Evolutionary conservation across 306 rosid genomes (phyloP).

Genomic region (Glycyrrhiza uralensis): DNA sequence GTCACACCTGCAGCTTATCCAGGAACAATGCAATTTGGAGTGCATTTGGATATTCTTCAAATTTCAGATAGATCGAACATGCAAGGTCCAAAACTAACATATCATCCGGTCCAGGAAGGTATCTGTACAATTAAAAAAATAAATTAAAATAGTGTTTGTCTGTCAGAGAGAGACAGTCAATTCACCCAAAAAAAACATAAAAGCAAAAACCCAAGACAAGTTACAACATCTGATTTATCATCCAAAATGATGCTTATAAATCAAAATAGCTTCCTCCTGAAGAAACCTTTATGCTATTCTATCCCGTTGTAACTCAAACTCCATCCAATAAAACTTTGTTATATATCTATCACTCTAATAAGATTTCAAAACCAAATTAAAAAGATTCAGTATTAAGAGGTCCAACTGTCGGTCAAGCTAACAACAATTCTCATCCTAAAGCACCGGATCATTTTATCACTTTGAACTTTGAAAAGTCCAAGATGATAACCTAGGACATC

Average conservation of each 20-base stretch:
- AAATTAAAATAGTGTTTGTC: background rate
- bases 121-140: conserved; percentile 43
- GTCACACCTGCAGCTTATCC: conserved; percentile 71
- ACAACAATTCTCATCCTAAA: background rate
- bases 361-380: background rate
- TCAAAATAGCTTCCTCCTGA: background rate
- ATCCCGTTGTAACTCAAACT: background rate
- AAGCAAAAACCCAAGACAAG: background rate
- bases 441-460: background rate
- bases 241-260: background rate
- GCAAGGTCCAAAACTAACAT: conserved; percentile 81
- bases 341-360: too few relatives aligned
- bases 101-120: conserved; percentile 89
- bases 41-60: conserved; percentile 82
- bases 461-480: background rate
- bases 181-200: background rate
- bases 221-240: background rate
- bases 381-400: background rate
- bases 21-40: conserved; percentile 84
- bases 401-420: conserved; percentile 1
- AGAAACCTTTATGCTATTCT: background rate
- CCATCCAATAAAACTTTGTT: background rate
- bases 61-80: conserved; percentile 58
- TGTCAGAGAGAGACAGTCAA: background rate
- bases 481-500: background rate